These are phyloP conservation scores for Diplodia sapinea DNA, from an alignment of 2,329 filamentous ascomycete species.

Conservation along the genomic window DNA sequence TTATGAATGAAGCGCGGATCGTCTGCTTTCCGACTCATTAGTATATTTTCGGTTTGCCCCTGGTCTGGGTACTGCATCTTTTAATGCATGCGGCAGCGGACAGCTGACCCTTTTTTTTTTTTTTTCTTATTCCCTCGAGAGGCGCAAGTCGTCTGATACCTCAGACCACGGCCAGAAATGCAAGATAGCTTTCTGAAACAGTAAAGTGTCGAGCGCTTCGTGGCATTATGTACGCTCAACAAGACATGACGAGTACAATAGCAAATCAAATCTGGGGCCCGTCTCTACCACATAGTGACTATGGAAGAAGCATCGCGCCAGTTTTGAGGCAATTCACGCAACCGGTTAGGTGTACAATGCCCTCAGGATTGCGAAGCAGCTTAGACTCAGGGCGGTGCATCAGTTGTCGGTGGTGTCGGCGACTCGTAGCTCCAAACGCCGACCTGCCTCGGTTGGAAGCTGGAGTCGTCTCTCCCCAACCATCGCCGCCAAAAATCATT, in stretches of 20 bases:
- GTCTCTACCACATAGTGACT: no score
- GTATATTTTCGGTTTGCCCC: background rate
- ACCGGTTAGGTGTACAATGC: no score
- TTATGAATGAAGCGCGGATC: background rate
- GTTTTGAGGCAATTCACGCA: no score
- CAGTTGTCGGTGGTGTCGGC: background rate
- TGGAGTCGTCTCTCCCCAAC: slow-evolving; percentile 1
- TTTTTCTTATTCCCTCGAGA: background rate
- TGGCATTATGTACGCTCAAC: background rate
- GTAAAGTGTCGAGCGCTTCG: background rate
- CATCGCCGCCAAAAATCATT: background rate
- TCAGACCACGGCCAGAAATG: background rate
- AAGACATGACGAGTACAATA: background rate
- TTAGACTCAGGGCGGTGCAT: no score
- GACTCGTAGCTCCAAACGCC: slow-evolving; percentile 6
- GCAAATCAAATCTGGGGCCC: background rate
- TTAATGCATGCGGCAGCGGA: background rate
- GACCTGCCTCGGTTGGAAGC: slow-evolving; percentile 18
- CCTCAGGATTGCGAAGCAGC: no score
- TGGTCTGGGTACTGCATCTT: background rate
- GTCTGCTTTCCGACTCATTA: background rate
- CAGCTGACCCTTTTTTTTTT: background rate
- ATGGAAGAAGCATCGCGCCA: no score
- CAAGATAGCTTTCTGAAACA: background rate
- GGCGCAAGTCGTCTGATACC: background rate